Evolutionary conservation across 495 filamentous ascomycete species (phyloP), one percentile per base, ranked within the genome.

Genomic region (Aspergillus baeticus): DNA sequence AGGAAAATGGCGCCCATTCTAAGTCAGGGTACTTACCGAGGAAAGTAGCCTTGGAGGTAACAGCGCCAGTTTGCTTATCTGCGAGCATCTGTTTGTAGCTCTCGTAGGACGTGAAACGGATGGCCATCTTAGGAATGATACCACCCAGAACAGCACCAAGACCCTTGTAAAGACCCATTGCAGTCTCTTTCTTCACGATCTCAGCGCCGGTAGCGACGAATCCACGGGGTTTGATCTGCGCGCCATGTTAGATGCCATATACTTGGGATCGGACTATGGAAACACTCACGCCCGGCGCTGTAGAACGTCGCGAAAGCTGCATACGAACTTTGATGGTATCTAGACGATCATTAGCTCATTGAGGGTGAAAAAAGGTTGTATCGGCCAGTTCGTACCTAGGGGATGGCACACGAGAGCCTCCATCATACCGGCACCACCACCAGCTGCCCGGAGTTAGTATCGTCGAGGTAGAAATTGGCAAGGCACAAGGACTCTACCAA

Each of bases 251-350:
- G 66, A 55, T 60, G 55, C 35, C 57, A 5, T 52, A 29, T 21
- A 29, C 13, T 15, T 6, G 18, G 35, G 4, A 7, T 23, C 13
- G 21, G 38, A 3, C 10, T 2, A 5, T 31, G 14, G 17, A n/a
- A 2, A 20, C 3, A 77, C 82, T 72, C 73, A 89, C 85, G 52
- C 94, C 94, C 38, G 91, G 92, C 13, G 84, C 83, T 47, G 87
- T 82, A 45, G 89, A 89, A 64, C 95, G 84, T 44, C 88, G 81
- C 29, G 94, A 98, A 29, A 99, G 87, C 77, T 99, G 95, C 95
- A 99, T 99, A 59, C 95, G 95, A 50, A 99, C 95, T 84, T 99
- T 96, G 79, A 97, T 93, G 22, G 91, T 96, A 68, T 96, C 92
- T 62, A 20, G 18, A 87, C 65, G 35, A 35, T 36, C 59, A 59